phyloP scores from a whole-genome alignment of 2,329 filamentous ascomycete genomes.

The Geosmithia morbida region DNA sequence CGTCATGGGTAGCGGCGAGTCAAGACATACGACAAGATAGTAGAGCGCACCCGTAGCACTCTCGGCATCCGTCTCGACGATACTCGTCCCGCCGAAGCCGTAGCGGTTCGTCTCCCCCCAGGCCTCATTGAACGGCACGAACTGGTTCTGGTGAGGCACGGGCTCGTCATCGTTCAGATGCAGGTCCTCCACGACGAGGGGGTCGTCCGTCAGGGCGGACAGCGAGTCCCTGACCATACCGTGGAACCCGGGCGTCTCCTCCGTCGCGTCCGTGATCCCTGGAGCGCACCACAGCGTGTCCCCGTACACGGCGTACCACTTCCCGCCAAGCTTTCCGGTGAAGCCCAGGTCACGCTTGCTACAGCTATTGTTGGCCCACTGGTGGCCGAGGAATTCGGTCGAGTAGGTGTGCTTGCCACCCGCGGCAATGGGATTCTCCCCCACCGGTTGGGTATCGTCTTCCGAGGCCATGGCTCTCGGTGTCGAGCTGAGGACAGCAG shows the following conservation, averaged over 20 bases:
- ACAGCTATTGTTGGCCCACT: constrained; percentile 20
- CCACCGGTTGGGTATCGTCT: constrained; percentile 22
- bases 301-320: constrained; percentile 23
- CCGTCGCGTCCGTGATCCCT: constrained; percentile 14
- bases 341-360: constrained; percentile 22
- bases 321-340: constrained; percentile 16
- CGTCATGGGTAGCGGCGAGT: too few relatives aligned
- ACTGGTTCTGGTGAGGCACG: constrained; percentile 16
- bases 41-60: constrained; percentile 15
- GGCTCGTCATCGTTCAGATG: constrained; percentile 16
- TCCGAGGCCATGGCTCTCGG: not conserved
- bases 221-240: constrained; percentile 23
- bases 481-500: not conserved
- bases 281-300: constrained; percentile 19
- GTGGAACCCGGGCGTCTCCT: constrained; percentile 18
- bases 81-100: constrained; percentile 23
- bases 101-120: constrained; percentile 20
- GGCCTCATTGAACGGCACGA: constrained; percentile 17
- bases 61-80: constrained; percentile 16
- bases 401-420: constrained; percentile 4
- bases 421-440: constrained; percentile 17
- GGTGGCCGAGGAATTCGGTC: constrained; percentile 18
- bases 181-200: constrained; percentile 19
- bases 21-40: constrained; percentile 17
- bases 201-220: constrained; percentile 17